Evolutionary conservation across 441 rosid species (phyloP), one percentile per base, ranked within the genome.

Genomic region (Gossypium davidsonii): DNA sequence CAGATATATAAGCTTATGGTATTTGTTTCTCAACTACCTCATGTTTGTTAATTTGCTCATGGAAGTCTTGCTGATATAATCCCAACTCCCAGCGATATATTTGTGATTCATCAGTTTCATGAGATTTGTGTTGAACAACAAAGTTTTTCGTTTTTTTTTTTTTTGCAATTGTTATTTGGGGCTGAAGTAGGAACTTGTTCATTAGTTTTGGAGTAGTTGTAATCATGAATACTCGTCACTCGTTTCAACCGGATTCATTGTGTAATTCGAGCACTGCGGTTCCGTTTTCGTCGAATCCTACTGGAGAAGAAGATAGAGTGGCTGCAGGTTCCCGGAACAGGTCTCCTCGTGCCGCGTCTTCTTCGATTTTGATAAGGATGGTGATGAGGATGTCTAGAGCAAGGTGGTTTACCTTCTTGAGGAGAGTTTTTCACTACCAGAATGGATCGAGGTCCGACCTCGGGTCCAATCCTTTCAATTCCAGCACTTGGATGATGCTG

Each of bases 401-500:
- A 15, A 88, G 96, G 77, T 92, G 98, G 98, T 95, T 92, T 74
- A 81, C 80, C 51, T 92, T 95, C 87, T 80, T 89, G 69, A 92
- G 99, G 65, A 89, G 99, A 77, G 97, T 92, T 8, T 95, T 92
- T 74, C 99, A 95, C 15, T 92, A 92, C 84, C 99, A 95, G 80
- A 95, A 95, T 76, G 97, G 98, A 11, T 89, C 94, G 34, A 87
- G 94, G 58, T 90, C 99, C 2, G 88, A 92, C 79, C 94, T 92
- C 42, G 96, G 98, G 37, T 84, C 98, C 0, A 90, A 95, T 71
- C 99, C 99, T 77, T 92, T 95, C 81, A 88, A 92, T 83, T 89
- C 99, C 0, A 81, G 83, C 51, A 62, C 89, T 51, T 95, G 98
- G 97, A 95, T 92, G 96, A 81, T 80, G 85, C 82, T 89, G 71